phyloP scores from a whole-genome alignment of 1,139 yeast genomes.

The Candida buenavistaensis region DNA sequence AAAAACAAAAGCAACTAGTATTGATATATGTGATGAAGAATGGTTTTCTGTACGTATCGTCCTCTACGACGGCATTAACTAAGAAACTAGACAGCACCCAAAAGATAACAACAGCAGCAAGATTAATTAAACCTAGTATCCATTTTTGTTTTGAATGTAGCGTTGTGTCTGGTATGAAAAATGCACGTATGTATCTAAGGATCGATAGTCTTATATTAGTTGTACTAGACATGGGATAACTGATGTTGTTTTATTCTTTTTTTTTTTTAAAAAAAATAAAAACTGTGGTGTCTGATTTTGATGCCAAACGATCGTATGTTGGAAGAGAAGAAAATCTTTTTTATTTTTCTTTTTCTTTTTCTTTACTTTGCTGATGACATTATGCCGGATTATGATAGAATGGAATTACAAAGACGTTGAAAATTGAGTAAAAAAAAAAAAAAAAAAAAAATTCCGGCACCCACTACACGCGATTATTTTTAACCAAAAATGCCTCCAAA shows the following conservation, averaged over 20 bases:
- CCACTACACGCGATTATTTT: constrained; percentile 6
- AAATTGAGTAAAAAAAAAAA: background rate
- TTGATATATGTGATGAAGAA: constrained; percentile 88
- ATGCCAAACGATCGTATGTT: background rate
- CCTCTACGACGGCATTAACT: constrained; percentile 70
- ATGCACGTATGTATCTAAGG: constrained; percentile 15
- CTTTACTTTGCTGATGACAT: background rate
- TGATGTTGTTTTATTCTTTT: too few relatives aligned
- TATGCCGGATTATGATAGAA: too few relatives aligned
- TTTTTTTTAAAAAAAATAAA: too few relatives aligned
- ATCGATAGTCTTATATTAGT: constrained; percentile 11
- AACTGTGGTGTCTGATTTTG: constrained; percentile 4
- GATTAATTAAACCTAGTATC: constrained; percentile 73
- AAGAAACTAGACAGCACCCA: constrained; percentile 90
- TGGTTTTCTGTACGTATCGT: constrained; percentile 79
- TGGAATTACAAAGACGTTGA: background rate
- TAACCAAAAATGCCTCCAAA: constrained; percentile 13
- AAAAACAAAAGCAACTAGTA: constrained; percentile 80
- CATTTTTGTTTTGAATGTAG: constrained; percentile 46
- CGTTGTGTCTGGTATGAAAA: constrained; percentile 16
- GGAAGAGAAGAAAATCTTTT: constrained; percentile 2
- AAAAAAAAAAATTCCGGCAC: constrained; percentile 3
- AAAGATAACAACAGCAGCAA: constrained; percentile 71
- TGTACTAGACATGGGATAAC: constrained; percentile 6
- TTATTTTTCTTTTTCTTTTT: constrained; percentile 3